Conservation (phyloP, 2,329 filamentous ascomycete genomes). For the Fusarium sp. region DNA sequence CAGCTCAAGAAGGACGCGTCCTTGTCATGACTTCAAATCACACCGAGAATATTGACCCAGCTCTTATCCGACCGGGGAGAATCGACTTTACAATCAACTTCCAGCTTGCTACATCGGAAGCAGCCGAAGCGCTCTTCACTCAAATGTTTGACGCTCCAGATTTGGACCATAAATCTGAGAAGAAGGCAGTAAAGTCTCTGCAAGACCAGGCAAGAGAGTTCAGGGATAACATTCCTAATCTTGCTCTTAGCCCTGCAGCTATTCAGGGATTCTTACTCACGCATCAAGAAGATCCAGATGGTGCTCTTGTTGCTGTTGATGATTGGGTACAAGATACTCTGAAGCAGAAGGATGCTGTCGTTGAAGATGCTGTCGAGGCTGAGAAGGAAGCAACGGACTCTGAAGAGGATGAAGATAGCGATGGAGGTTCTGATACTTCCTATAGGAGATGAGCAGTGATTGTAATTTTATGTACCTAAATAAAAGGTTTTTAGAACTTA, state of each 20-base stretch:
- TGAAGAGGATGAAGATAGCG: not conserved
- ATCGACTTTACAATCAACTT: constrained; percentile 15
- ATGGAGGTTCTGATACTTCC: not conserved
- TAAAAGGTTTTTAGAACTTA: not conserved
- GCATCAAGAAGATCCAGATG: constrained; percentile 1
- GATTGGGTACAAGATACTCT: not conserved
- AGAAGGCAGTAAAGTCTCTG: not conserved
- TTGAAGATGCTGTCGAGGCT: fast-evolving
- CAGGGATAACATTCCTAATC: not conserved
- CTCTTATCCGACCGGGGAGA: not conserved
- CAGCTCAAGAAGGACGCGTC: constrained; percentile 71
- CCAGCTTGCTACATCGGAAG: constrained; percentile 3
- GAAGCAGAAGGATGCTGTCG: not conserved
- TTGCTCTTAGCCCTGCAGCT: constrained; percentile 12
- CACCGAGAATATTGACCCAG: constrained; percentile 6
- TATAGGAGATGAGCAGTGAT: not conserved
- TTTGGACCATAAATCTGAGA: not conserved
- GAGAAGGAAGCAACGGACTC: not conserved
- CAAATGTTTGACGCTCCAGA: not conserved
- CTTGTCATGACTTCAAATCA: constrained; percentile 76
- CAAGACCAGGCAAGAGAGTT: not conserved
- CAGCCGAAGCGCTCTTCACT: not conserved
- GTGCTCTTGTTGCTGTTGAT: not conserved
- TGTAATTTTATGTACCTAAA: not conserved
- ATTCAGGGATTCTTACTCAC: constrained; percentile 19